Base-by-base conservation (phyloP, 2,329 filamentous ascomycete genomes). In the Cladophialophora carrionii region DNA sequence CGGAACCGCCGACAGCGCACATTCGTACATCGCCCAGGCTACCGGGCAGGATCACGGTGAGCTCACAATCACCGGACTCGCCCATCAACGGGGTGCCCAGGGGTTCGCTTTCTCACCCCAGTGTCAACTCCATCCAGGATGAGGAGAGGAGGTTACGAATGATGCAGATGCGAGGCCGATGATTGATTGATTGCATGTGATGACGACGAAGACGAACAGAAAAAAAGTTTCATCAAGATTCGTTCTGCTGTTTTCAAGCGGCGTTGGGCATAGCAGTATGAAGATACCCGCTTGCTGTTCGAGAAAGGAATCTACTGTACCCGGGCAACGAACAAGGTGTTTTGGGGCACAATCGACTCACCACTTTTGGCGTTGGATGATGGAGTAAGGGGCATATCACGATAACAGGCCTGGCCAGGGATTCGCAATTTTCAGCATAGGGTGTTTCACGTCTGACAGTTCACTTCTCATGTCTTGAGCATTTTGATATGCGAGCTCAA, bases 121-220 rank as follows among this genome's bases (percentile, higher is more conserved):
- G 71, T 57, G 57, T 69, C 34, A 68, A 61, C 54, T 46, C 61
- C 3, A 69, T 74, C 65, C 76, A 77, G 43, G 78, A 80, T 48
- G 73, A 72, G 24, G 78, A 79, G 49, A 74, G 77, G 63, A 76
- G 77, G 62, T 69, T 79, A 51, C 75, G 78, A 61, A 70, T 80
- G 48, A 69, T 75, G 59, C 78, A 80, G 73, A 74, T 76, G 31
- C 74, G 77, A 68, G 76, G 75, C 24, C 70, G 70, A 29, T 71
- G 29, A 54, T 26, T 51, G 48, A 51, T 14, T 3, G 6, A 29
- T 29, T 29, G 26, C 48, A 51, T 43, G 17, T 43, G 37, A 8
- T n/a, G 9, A 51, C 14, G 26, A 24, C 26, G 22, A 51, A 20
- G 48, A 43, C 37, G 48, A 29, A 26, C 12, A 12, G 24, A 51